Conservation (phyloP, 345 rosid species). For the Lagerstroemia speciosa region DNA sequence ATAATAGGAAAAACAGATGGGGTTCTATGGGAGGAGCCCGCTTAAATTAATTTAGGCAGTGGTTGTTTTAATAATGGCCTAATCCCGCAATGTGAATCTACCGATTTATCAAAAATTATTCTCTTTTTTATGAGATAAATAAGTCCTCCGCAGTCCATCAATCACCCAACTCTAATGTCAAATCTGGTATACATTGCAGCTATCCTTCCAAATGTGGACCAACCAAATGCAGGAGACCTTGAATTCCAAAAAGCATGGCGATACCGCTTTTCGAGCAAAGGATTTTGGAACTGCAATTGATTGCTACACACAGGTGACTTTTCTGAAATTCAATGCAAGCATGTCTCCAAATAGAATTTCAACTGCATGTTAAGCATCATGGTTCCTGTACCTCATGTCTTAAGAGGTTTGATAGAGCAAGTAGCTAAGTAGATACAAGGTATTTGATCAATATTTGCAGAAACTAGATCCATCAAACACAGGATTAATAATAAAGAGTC, state of each 20-base stretch:
- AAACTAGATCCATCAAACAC: neutral
- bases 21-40: neutral
- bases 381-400: neutral
- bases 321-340: neutral
- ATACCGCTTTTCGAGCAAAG: slow-evolving; percentile 79
- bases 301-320: slow-evolving; percentile 70
- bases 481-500: neutral
- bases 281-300: slow-evolving; percentile 69
- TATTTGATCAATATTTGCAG: neutral
- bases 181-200: slow-evolving; percentile 29
- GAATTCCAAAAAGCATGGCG: slow-evolving; percentile 88
- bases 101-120: neutral
- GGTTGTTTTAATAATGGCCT: neutral
- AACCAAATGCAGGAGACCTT: slow-evolving; percentile 84
- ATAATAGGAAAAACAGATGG: neutral
- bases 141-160: neutral
- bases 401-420: neutral
- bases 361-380: neutral
- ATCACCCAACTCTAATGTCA: neutral
- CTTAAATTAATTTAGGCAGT: neutral
- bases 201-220: slow-evolving; percentile 99
- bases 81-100: neutral
- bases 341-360: neutral
- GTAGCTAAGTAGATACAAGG: neutral
- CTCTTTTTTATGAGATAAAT: neutral